phyloP scores from a whole-genome alignment of 139 green algal genomes.

The Desmodesmus armatus region DNA sequence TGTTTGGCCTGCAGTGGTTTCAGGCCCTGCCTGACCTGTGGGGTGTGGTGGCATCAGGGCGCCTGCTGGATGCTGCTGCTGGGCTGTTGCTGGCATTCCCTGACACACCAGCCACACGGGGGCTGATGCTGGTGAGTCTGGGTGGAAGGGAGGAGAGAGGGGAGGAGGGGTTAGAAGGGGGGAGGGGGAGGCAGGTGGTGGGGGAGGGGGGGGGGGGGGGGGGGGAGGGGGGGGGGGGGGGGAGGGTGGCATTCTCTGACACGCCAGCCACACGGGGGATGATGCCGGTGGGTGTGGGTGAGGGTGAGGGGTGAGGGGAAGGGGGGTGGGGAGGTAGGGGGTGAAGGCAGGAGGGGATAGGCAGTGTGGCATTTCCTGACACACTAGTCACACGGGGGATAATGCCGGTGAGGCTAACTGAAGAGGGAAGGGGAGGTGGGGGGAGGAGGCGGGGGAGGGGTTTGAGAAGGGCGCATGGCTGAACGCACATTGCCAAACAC shows the following conservation, averaged over 20 bases:
- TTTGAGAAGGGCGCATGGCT: no score
- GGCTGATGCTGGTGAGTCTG: conserved; percentile 28
- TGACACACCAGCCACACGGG: conserved; percentile 9
- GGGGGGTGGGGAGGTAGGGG: no score
- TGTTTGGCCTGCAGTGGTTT: conserved; percentile 38
- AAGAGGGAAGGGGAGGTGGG: background rate
- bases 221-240: background rate
- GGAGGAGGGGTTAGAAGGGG: background rate
- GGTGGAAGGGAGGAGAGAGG: background rate
- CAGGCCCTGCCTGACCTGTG: conserved; percentile 23
- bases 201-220: background rate
- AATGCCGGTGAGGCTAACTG: background rate
- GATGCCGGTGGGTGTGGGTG: background rate
- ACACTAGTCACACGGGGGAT: background rate
- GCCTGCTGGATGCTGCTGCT: background rate
- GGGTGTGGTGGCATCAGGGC: background rate
- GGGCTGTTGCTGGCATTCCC: conserved; percentile 13
- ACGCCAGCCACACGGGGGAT: background rate
- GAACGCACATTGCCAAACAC: no score
- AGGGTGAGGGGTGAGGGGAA: background rate
- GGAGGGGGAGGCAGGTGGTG: background rate
- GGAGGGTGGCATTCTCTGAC: background rate
- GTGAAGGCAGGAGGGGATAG: no score
- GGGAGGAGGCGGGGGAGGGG: no score
- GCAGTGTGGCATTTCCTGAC: no score